phyloP scores from a whole-genome alignment of 257 asterid species.

The Nicotiana attenuata region DNA sequence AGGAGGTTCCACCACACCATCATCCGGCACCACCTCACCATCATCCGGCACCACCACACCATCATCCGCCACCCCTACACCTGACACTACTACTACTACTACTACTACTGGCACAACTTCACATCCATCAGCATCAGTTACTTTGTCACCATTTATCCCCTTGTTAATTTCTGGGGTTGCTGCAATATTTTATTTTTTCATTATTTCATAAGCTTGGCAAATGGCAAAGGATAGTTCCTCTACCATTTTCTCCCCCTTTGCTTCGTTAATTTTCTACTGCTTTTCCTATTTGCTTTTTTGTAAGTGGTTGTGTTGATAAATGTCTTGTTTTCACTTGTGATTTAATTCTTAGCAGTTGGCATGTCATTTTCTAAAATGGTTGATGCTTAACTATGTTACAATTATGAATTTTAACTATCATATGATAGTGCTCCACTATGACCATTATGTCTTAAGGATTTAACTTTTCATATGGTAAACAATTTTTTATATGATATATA shows the following conservation, averaged over 20 bases:
- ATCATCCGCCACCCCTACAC: background rate
- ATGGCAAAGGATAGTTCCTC: too few relatives aligned
- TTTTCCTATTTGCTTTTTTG: background rate
- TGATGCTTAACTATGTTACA: background rate
- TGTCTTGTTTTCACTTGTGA: background rate
- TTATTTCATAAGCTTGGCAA: background rate
- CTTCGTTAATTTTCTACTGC: background rate
- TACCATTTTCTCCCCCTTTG: background rate
- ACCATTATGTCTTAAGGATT: too few relatives aligned
- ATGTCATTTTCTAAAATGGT: background rate
- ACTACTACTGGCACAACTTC: conserved; percentile 19
- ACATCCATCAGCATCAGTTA: background rate
- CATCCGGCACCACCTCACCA: conserved; percentile 10
- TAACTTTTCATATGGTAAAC: too few relatives aligned
- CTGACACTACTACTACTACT: conserved; percentile 14
- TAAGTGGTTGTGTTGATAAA: background rate
- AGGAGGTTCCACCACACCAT: conserved; percentile 14
- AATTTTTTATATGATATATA: too few relatives aligned
- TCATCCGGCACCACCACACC: background rate
- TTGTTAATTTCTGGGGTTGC: background rate
- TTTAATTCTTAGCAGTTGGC: background rate
- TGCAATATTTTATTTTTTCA: background rate
- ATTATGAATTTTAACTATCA: too few relatives aligned
- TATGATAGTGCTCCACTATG: too few relatives aligned
- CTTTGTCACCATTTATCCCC: background rate